phyloP scores from a whole-genome alignment of 2,329 filamentous ascomycete genomes.

The Sclerotinia sclerotiorum region DNA sequence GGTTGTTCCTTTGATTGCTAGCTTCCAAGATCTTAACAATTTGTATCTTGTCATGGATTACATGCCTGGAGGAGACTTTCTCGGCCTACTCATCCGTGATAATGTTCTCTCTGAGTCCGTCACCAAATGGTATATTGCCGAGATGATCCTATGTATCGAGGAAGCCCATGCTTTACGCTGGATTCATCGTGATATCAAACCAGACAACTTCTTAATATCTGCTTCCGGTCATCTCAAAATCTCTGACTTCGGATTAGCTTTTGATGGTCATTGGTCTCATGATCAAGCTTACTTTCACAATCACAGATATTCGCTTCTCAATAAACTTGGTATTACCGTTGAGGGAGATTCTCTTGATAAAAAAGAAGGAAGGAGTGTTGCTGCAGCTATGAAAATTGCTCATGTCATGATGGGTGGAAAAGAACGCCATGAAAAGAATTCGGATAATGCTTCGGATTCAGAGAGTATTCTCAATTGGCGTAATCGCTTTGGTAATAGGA shows the following conservation, averaged over 20 bases:
- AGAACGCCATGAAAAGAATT: constrained; percentile 44
- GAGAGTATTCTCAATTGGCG: constrained; percentile 67
- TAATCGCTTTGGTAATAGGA: constrained; percentile 66
- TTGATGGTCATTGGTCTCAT: constrained; percentile 93
- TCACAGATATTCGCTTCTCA: constrained; percentile 75
- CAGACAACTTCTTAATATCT: constrained; percentile 93
- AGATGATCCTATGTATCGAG: constrained; percentile 95
- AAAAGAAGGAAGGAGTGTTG: constrained; percentile 50
- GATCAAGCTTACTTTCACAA: constrained; percentile 83
- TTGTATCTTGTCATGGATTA: constrained; percentile 98
- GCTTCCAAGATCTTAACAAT: constrained; percentile 82
- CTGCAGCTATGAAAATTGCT: constrained; percentile 44
- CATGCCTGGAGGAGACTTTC: constrained; percentile 94
- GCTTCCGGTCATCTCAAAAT: constrained; percentile 89
- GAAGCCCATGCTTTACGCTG: constrained; percentile 84
- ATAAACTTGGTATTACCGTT: constrained; percentile 72
- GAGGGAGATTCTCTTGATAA: constrained; percentile 72
- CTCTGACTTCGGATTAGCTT: constrained; percentile 92
- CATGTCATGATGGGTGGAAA: constrained; percentile 44
- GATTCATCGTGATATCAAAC: constrained; percentile 96
- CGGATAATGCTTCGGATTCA: constrained; percentile 32
- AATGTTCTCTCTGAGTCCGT: constrained; percentile 77
- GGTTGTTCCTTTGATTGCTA: constrained; percentile 84
- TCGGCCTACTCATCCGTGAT: constrained; percentile 81
- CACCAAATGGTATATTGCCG: constrained; percentile 84